These are phyloP conservation scores for Cladosporium oxysporum DNA, from an alignment of 2,329 filamentous ascomycete genomes.

Conservation along the genomic window DNA sequence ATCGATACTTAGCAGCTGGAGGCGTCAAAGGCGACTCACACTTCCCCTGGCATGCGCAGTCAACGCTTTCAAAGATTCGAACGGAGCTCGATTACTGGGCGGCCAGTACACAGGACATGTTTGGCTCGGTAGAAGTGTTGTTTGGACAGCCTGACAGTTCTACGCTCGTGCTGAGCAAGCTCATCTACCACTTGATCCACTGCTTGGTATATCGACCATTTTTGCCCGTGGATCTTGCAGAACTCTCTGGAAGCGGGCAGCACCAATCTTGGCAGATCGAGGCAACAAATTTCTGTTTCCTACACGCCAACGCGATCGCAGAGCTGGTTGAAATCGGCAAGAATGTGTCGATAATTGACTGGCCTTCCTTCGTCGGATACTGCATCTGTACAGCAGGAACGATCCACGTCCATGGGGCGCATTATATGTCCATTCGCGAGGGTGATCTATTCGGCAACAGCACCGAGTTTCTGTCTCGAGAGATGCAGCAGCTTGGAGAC, in stretches of 20 bases:
- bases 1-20: slow-evolving; percentile 78
- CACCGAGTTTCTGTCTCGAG: slow-evolving; percentile 71
- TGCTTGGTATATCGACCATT: slow-evolving; percentile 87
- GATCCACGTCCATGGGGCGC: slow-evolving; percentile 81
- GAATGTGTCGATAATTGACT: slow-evolving; percentile 73
- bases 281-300: slow-evolving; percentile 81
- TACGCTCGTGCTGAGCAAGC: slow-evolving; percentile 76
- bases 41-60: slow-evolving; percentile 86
- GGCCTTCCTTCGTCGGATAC: slow-evolving; percentile 84
- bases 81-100: slow-evolving; percentile 86
- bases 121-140: slow-evolving; percentile 71
- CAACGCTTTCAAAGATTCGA: slow-evolving; percentile 80
- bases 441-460: slow-evolving; percentile 64
- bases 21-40: slow-evolving; percentile 88
- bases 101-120: slow-evolving; percentile 75
- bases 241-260: slow-evolving; percentile 76
- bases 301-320: slow-evolving; percentile 84
- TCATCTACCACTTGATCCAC: slow-evolving; percentile 84
- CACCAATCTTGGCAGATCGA: slow-evolving; percentile 93
- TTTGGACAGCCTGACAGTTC: slow-evolving; percentile 79
- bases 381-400: slow-evolving; percentile 85
- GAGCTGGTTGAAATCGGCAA: slow-evolving; percentile 79
- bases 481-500: slow-evolving; percentile 78
- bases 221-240: slow-evolving; percentile 78
- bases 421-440: slow-evolving; percentile 67